Conservation (phyloP, 2,329 filamentous ascomycete genomes). For the Ophioceras dolichostomum region DNA sequence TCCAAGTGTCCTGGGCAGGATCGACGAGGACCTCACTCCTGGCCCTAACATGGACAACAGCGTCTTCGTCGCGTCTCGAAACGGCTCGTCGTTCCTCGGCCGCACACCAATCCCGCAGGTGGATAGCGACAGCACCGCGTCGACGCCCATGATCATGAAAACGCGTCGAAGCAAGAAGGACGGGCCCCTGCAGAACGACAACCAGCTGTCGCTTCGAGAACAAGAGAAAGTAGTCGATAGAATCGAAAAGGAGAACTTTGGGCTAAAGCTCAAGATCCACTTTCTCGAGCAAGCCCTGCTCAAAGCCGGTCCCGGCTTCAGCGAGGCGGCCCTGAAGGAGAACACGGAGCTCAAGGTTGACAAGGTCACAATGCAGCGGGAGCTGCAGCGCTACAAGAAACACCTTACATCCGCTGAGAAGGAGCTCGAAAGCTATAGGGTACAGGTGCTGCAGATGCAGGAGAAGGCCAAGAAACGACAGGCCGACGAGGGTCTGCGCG, state of each 20-base stretch:
- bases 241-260: constrained; percentile 98
- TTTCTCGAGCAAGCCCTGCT: constrained; percentile 85
- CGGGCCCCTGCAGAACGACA: constrained; percentile 69
- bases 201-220: constrained; percentile 82
- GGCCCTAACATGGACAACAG: constrained; percentile 65
- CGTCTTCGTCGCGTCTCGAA: constrained; percentile 52
- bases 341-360: constrained; percentile 95
- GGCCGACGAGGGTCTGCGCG: constrained; percentile 55
- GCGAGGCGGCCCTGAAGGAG: constrained; percentile 78
- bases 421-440: constrained; percentile 72
- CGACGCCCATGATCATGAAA: constrained; percentile 66
- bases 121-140: constrained; percentile 67
- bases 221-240: constrained; percentile 93
- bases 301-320: constrained; percentile 81
- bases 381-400: constrained; percentile 79
- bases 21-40: constrained; percentile 61
- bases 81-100: constrained; percentile 49
- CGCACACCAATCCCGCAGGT: constrained; percentile 65
- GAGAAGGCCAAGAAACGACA: constrained; percentile 70
- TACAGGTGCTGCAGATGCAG: constrained; percentile 72
- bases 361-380: constrained; percentile 77
- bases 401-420: constrained; percentile 70
- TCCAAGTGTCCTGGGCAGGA: constrained; percentile 58
- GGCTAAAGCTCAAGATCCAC: constrained; percentile 91
- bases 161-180: constrained; percentile 43